Evolutionary conservation across 2,329 filamentous ascomycete species (phyloP).

Genomic region (Volutella citrinella): DNA sequence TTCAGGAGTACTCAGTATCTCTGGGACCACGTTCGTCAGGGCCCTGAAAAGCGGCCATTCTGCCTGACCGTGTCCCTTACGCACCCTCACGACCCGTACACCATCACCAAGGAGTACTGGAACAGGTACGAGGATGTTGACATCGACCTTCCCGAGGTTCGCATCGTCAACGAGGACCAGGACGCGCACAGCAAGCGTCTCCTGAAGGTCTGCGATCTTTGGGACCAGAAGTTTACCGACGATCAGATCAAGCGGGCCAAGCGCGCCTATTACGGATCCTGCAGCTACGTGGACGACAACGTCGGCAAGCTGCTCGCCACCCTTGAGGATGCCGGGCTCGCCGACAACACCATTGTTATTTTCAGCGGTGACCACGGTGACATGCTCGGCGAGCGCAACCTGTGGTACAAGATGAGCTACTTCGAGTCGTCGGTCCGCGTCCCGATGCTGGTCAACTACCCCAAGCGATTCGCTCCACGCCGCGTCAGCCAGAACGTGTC

Average conservation of each 20-base stretch:
- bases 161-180: conserved; percentile 75
- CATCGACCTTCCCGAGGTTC: conserved; percentile 76
- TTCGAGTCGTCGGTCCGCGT: conserved; percentile 90
- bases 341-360: conserved; percentile 83
- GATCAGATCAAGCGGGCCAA: conserved; percentile 84
- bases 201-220: conserved; percentile 81
- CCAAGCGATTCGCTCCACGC: conserved; percentile 70
- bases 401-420: conserved; percentile 99
- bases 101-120: conserved; percentile 92
- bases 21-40: conserved; percentile 85
- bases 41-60: conserved; percentile 72
- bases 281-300: conserved; percentile 92
- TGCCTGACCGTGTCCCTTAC: conserved; percentile 89
- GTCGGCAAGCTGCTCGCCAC: conserved; percentile 78
- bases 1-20: conserved; percentile 86
- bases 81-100: conserved; percentile 93
- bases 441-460: conserved; percentile 80
- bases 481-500: conserved; percentile 82
- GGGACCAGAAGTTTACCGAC: conserved; percentile 77
- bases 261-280: conserved; percentile 87
- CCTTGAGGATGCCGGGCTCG: conserved; percentile 74
- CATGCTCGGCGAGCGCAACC: conserved; percentile 87
- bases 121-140: conserved; percentile 86
- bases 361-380: conserved; percentile 94
- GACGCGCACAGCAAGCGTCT: conserved; percentile 86